A percentile compares a stretch with the other conserved stretches of the same genome.
phyloP scores from a whole-genome alignment of 1,284 basidiomycete species.

The Pseudozyma tsukubaensis region DNA sequence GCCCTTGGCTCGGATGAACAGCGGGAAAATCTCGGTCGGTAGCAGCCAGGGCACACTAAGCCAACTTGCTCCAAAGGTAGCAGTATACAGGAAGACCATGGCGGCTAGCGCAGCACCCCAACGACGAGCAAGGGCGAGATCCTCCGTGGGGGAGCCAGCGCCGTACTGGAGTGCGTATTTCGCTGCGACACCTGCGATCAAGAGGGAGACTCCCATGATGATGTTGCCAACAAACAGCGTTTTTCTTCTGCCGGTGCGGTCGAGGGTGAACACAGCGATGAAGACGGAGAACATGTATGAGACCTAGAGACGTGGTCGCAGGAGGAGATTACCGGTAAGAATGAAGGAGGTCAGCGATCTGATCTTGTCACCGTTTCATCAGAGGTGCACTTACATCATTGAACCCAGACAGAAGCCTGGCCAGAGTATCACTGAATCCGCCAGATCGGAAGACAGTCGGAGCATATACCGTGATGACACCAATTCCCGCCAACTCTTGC shows the following conservation, averaged over 20 bases:
- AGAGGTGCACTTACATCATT: constrained; percentile 21
- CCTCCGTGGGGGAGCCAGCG: constrained; percentile 10
- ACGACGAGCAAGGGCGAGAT: constrained; percentile 21
- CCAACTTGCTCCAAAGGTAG: constrained; percentile 23
- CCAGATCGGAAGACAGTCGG: constrained; percentile 35
- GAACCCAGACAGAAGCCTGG: constrained; percentile 28
- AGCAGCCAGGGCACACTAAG: constrained; percentile 27
- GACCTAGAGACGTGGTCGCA: neutral
- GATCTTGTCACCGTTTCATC: neutral
- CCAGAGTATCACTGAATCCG: constrained; percentile 27
- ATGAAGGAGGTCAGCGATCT: neutral
- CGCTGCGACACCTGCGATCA: constrained; percentile 33
- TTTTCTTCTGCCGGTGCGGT: constrained; percentile 22
- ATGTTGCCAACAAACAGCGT: constrained; percentile 31
- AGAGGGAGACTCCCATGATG: constrained; percentile 24
- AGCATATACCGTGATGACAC: constrained; percentile 35
- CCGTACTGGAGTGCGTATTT: constrained; percentile 35
- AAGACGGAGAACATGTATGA: constrained; percentile 40
- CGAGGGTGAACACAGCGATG: constrained; percentile 24
- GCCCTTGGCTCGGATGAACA: constrained; percentile 33
- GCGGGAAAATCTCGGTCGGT: constrained; percentile 34
- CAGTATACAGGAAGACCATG: constrained; percentile 42
- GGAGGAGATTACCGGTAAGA: neutral
- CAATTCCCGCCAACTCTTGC: constrained; percentile 32
- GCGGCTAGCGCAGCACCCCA: constrained; percentile 36